Conservation (phyloP, 805 yeast species). For the Zygosaccharomyces pseudorouxii region DNA sequence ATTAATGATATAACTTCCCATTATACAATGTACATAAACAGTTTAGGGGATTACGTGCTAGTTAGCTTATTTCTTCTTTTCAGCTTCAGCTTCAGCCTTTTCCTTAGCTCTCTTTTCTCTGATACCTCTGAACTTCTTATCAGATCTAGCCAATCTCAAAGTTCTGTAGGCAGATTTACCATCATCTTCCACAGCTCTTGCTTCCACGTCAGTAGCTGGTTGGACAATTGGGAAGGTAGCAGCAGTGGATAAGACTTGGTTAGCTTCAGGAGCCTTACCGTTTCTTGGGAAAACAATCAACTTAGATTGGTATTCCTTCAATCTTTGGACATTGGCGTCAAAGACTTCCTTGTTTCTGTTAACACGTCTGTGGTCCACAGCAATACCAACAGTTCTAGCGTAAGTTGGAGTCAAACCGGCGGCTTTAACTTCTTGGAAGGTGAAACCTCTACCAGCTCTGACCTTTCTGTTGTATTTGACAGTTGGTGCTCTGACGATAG, state of each 20-base stretch:
- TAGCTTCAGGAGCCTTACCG: constrained; percentile 74
- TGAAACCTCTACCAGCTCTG: constrained; percentile 99
- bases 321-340: constrained; percentile 91
- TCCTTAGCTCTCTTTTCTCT: constrained; percentile 97
- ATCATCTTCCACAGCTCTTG: constrained; percentile 83
- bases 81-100: constrained; percentile 99
- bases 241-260: constrained; percentile 69
- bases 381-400: constrained; percentile 98
- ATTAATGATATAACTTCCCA: constrained; percentile 28
- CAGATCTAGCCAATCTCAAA: constrained; percentile 91
- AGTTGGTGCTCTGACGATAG: constrained; percentile 98
- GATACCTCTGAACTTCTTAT: constrained; percentile 89
- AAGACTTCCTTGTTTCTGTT: constrained; percentile 96
- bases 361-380: constrained; percentile 99
- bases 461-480: constrained; percentile 98
- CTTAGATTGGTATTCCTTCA: constrained; percentile 93
- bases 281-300: constrained; percentile 94
- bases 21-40: constrained; percentile 33
- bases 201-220: constrained; percentile 62
- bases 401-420: constrained; percentile 89
- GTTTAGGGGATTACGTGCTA: constrained; percentile 9
- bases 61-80: constrained; percentile 83
- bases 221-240: constrained; percentile 90
- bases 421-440: constrained; percentile 96
- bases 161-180: constrained; percentile 86